Base-by-base conservation (phyloP, 177 flowering plant genomes). In the Vitis hybrid region DNA sequence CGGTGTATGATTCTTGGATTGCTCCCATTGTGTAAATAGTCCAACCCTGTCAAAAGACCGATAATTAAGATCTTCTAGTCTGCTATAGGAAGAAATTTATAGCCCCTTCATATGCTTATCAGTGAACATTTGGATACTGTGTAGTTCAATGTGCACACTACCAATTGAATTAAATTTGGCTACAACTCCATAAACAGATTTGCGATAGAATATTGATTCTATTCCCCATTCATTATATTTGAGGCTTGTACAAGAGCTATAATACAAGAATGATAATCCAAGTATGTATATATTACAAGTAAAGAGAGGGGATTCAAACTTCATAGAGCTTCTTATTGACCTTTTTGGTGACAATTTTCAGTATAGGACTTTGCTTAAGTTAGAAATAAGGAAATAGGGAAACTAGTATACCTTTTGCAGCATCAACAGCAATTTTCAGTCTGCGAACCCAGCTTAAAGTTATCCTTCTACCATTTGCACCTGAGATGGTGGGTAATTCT, bases 1-100 rank as follows among this genome's bases (percentile, higher is more conserved):
- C 97, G 91, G 81, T 92, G 97, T 61, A 92, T 90, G 81, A 92
- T 88, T 67, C 97, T 67, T 52, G 88, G 96, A 19, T 86, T 84
- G 70, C 87, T 89, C 50, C 92, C 89, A 79, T 90, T 92, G 72
- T 92, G 97, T 63, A 92, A 70, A 78, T 92, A 90, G 74, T 92
- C 92, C 91, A 92, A 69, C 26, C 96, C 97, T 87, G 65, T 51
- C 39, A 62, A 75, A n/a, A 50, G 31, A 64, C 57, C 12, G 18
- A 48, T 5, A 18, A 29, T 61, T 2, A 45, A 16, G 26, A 39
- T 63, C 66, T 59, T 59, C 34, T 59, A 20, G 2, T 22, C 19
- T 20, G 62, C 39, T 20, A 11, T 20, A 20, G 39, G 11, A 59
- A 59, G 5, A 20, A 59, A 59, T 11, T 59, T 26, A 59, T 18